Evolutionary conservation across 768 basidiomycete genomes (phyloP).

Genomic region (Scleroderma bovista): DNA sequence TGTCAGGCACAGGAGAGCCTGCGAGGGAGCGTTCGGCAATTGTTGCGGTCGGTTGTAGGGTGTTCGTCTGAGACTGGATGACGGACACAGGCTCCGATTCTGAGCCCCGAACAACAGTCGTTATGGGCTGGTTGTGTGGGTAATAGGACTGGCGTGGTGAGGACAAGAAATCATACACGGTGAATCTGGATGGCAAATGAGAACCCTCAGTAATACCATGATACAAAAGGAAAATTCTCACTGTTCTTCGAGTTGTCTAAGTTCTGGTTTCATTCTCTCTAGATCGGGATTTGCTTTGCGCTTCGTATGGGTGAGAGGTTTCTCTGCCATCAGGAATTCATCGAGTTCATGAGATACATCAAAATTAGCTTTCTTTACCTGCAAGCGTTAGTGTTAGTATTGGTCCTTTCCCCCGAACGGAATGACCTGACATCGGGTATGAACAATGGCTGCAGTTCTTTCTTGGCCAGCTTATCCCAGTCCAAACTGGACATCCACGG

Average conservation of each 20-base stretch:
- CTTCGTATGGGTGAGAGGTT: slow-evolving; percentile 92
- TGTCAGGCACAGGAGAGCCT: slow-evolving; percentile 33
- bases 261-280: slow-evolving; percentile 86
- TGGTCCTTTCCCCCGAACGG: not conserved
- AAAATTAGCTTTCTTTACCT: slow-evolving; percentile 98
- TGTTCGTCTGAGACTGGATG: slow-evolving; percentile 34
- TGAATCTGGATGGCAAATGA: slow-evolving; percentile 55
- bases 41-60: slow-evolving; percentile 39
- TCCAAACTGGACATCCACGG: slow-evolving; percentile 82
- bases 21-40: slow-evolving; percentile 38
- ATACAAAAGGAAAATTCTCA: slow-evolving; percentile 33
- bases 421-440: slow-evolving; percentile 74
- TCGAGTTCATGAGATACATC: slow-evolving; percentile 97
- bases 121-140: slow-evolving; percentile 69
- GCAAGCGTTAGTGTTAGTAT: slow-evolving; percentile 4
- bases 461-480: slow-evolving; percentile 74
- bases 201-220: slow-evolving; percentile 1
- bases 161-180: slow-evolving; percentile 76
- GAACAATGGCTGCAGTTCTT: slow-evolving; percentile 73
- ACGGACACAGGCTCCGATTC: slow-evolving; percentile 25
- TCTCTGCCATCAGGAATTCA: slow-evolving; percentile 95
- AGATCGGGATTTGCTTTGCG: slow-evolving; percentile 83
- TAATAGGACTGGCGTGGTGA: slow-evolving; percentile 81
- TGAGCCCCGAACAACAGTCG: slow-evolving; percentile 24
- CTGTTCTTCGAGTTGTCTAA: slow-evolving; percentile 92